Base-by-base conservation (phyloP, 1,139 yeast genomes). In the Kluyveromyces sp. region DNA sequence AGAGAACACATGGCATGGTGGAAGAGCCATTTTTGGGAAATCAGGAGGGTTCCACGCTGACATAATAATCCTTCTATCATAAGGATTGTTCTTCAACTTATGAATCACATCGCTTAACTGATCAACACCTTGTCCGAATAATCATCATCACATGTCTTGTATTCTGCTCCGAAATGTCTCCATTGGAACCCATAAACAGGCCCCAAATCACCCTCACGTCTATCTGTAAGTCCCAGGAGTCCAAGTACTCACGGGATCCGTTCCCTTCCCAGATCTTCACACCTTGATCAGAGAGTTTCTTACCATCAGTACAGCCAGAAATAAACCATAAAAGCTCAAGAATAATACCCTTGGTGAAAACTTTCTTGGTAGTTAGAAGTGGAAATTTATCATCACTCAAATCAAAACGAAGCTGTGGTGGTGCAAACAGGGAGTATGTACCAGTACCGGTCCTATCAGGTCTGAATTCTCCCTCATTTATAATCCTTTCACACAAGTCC, bases 11-110 rank as follows among this genome's bases (percentile, higher is more conserved):
- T 92, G 99, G 61, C 99, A 92, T 32, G 99, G 99, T 21, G 99
- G 99, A 47, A 92, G 74, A 0, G 98, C 99, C 99, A 92, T 92
- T 53, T 81, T 73, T 45, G 79, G 74, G 63, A 92, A 86, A 59
- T 90, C 99, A 1, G 96, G 88, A 2, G 99, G 98, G 61, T 92
- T 92, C 99, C 99, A 92, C 0, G 99, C 98, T 41, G 95, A 83
- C 78, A 92, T 70, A 50, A 92, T 89, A 57, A 92, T 88, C 62
- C 99, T 75, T 60, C 99, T 77, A 65, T 92, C 97, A 60, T 87
- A 87, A 2, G 99, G 99, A 60, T 85, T 88, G 8, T 79, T 83
- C 59, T 83, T 88, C 55, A 92, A 72, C 55, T 84, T 86, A 46
- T 83, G 72, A 45, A 92, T 87, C 31, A 92, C 79, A 46, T 87